Evolutionary conservation across 169 alveolate genomes (phyloP).

Genomic region (Neospora caninum): DNA sequence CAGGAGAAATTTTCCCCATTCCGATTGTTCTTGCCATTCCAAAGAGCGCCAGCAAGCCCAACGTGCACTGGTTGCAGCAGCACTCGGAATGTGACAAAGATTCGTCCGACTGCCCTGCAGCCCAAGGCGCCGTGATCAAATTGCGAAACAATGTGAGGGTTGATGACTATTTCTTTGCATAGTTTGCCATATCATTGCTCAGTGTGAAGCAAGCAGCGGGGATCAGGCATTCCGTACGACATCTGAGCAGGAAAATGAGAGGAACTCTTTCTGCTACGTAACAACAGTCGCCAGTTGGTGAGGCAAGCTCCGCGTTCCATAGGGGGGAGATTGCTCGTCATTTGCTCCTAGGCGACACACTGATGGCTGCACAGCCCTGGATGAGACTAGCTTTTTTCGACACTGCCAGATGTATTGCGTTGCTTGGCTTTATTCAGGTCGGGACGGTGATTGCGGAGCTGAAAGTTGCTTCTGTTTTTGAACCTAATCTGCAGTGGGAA

Average conservation of each 20-base stretch:
- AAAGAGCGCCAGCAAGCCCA: slow-evolving; percentile 28
- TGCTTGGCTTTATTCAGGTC: slow-evolving; percentile 42
- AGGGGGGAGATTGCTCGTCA: neutral
- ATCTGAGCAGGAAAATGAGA: neutral
- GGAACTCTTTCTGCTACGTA: neutral
- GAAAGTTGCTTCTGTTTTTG: slow-evolving; percentile 49
- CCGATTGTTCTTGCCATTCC: slow-evolving; percentile 72
- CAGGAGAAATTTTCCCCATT: slow-evolving; percentile 71
- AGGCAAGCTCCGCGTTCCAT: neutral
- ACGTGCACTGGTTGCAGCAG: slow-evolving; percentile 3
- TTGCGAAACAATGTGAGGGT: slow-evolving; percentile 52
- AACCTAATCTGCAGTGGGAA: slow-evolving; percentile 62
- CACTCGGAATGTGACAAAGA: neutral
- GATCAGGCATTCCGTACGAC: neutral
- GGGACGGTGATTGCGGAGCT: slow-evolving; percentile 68
- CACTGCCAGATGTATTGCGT: too few relatives aligned
- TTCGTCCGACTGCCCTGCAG: slow-evolving; percentile 38
- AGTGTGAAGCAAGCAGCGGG: neutral
- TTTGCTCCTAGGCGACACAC: neutral
- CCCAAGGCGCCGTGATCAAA: neutral
- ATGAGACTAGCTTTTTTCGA: too few relatives aligned
- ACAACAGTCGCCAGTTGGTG: neutral
- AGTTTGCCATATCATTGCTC: neutral
- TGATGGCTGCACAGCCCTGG: too few relatives aligned
- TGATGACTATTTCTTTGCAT: neutral